Evolutionary conservation across 495 filamentous ascomycete genomes (phyloP).

Genomic region (Glonium stellatum): DNA sequence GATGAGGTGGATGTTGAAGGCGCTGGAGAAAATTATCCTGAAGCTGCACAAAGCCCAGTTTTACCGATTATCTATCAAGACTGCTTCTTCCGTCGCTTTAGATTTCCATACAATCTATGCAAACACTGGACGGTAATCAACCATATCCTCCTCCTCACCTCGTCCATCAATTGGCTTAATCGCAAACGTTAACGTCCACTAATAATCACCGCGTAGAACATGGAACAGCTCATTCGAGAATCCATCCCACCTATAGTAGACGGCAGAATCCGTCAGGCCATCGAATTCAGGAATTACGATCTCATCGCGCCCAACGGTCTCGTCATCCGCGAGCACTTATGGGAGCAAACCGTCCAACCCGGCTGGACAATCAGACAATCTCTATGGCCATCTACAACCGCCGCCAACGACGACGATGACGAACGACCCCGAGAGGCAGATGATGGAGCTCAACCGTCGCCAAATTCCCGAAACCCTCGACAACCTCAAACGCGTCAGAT

Average conservation of each 20-base stretch:
- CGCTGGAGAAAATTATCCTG: not conserved
- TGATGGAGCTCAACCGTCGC: not conserved
- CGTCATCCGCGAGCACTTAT: not conserved
- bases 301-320: not conserved
- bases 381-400: not conserved
- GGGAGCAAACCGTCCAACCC: not conserved
- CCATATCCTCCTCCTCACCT: not conserved
- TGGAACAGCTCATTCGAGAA: not conserved
- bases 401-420: not conserved
- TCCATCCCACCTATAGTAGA: not conserved
- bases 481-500: not conserved
- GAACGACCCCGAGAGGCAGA: not conserved
- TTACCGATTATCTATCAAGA: too few species aligned
- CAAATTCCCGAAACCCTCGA: not conserved
- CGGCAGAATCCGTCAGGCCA: not conserved
- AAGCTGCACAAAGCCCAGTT: too few species aligned
- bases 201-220: not conserved
- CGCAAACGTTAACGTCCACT: not conserved
- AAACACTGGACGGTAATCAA: not conserved
- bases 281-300: not conserved
- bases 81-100: too few species aligned
- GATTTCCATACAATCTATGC: not conserved
- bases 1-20: too few species aligned
- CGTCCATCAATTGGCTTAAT: not conserved
- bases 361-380: not conserved